Evolutionary conservation across 140 eudicot genomes (phyloP).

Genomic region (Flaveria floridana): DNA sequence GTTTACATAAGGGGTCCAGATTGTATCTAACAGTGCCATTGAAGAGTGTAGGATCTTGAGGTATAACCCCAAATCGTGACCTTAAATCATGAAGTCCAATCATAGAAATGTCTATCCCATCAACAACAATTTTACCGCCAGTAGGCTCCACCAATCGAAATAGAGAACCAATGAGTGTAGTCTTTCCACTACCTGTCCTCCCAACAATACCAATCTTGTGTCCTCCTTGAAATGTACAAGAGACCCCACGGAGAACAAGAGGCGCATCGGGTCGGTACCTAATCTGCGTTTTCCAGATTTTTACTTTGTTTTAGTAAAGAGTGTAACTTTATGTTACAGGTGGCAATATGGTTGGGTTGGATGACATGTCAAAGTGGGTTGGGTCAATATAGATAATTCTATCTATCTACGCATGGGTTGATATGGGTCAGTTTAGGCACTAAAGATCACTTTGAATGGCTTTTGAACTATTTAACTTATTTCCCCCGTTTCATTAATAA

Average conservation of each 20-base stretch:
- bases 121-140: constrained; percentile 79
- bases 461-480: neutral
- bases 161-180: constrained; percentile 86
- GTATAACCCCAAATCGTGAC: constrained; percentile 88
- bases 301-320: constrained; percentile 21
- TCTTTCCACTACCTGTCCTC: constrained; percentile 97
- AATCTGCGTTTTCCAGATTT: constrained; percentile 47
- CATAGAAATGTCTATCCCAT: constrained; percentile 74
- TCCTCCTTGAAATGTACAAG: constrained; percentile 89
- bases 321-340: neutral
- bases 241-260: constrained; percentile 81
- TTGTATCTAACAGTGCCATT: constrained; percentile 94
- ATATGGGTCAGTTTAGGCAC: neutral
- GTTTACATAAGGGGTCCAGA: constrained; percentile 80
- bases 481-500: neutral
- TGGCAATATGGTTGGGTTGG: neutral
- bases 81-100: constrained; percentile 92
- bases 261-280: constrained; percentile 77
- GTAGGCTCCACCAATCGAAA: constrained; percentile 90
- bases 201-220: constrained; percentile 97
- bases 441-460: neutral
- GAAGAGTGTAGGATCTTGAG: constrained; percentile 98
- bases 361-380: neutral
- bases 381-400: neutral
- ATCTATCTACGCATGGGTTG: constrained; percentile 4